Evolutionary conservation across 768 basidiomycete species (phyloP), one percentile per base, ranked within the genome.

Genomic region (Hirschioporus abietinus): DNA sequence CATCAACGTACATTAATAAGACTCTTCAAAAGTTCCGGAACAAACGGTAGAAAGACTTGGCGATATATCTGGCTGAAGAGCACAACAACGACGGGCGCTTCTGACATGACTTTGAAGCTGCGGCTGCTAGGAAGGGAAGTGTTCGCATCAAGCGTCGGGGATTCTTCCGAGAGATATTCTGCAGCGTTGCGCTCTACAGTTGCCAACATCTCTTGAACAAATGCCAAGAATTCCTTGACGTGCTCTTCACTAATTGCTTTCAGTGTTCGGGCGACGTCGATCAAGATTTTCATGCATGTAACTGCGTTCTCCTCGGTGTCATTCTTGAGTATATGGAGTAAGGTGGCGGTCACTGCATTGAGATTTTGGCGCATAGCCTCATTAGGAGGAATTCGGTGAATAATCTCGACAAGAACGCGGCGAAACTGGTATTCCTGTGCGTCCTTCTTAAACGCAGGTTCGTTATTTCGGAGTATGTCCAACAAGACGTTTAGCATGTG

Each of bases 251-350:
- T 85, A 62, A 91, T 78, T 10, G 84, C 77, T 71, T 91, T 86
- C 74, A 91, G 92, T 63, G 84, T 86, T 63, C 96, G 87, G 72
- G 92, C 86, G 24, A 95, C 82, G 78, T 99, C 96, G 67, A 94
- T 89, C 72, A 97, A 83, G 66, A 89, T 91, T 78, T 98, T 99
- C 83, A 95, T 93, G 65, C 90, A 91, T 1, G 88, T 84, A 35
- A 90, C 84, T 1, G 93, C 97, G 73, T 95, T 96, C 75, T 99
- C 97, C 78, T 99, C 97, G 74, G 97, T 98, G 79, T 99, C 97
- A 70, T 86, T 80, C 26, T 91, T 88, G 34, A 99, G 82, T 64
- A 95, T 81, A 68, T 93, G 83, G 42, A 98, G 82, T 87, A 97
- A 88, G 64, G 93, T 88, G 65, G 82, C 82, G 75, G 92, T 91